Base-by-base conservation (phyloP, 75 land plant genomes). In the Isoetes taiwanensis region DNA sequence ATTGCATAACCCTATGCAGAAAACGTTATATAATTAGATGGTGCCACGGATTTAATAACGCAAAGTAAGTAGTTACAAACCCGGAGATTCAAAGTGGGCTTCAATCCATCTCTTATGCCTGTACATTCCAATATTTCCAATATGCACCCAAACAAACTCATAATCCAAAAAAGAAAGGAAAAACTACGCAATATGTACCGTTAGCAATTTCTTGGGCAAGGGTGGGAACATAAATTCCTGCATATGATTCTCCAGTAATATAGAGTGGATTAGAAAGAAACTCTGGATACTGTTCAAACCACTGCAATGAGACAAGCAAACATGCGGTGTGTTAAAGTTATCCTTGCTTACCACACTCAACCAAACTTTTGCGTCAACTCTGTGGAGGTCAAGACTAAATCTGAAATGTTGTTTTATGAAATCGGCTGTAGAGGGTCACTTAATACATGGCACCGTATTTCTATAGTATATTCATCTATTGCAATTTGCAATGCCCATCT, bases 221-320 rank as follows among this genome's bases (percentile, higher is more conserved):
- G 42, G 84, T 86, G 11, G 97, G 97, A 21, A 91, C 84, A 61
- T 86, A 86, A 24, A 86, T 64, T 34, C 97, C 97, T 23, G 88
- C 94, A 72, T 78, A 91, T 25, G 97, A 91, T 53, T 91, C 97
- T 4, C 97, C 97, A 16, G 84, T 27, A 25, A 91, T 74, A 43
- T 67, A 90, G 66, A 90, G 78, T 31, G 84, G 78, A 53, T 86
- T 86, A 19, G 38, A 20, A n/a, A 54, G 56, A 56, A 76, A 91
- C 68, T 91, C 97, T 27, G 88, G 80, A 41, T 76, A 91, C 34
- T 56, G 54, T 31, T 80, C 62, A 46, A 83, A 78, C 97, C 97
- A 91, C 97, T 91, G 74, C 24, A 37, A 37, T 37, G n/a, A n/a
- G n/a, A n/a, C n/a, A n/a, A n/a, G n/a, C n/a, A n/a, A n/a, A n/a